These are phyloP conservation scores for Eucalyptus victrix DNA, from an alignment of 345 rosid species.

Conservation along the genomic window DNA sequence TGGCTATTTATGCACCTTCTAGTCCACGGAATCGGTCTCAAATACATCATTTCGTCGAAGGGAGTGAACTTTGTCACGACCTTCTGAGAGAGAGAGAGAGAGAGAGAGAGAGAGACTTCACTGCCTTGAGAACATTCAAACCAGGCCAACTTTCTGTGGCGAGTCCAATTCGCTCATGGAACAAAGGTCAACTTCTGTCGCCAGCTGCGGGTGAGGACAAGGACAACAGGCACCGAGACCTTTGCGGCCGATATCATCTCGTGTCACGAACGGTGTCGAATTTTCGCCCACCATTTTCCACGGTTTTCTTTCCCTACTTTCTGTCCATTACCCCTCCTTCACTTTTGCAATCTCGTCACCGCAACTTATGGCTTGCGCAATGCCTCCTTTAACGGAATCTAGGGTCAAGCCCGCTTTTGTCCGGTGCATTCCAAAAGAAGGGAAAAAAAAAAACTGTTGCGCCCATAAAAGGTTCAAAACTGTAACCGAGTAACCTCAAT, in stretches of 20 bases:
- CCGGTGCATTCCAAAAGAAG: neutral
- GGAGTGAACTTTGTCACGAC: neutral
- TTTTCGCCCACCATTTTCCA: neutral
- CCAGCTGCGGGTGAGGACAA: neutral
- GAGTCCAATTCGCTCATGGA: neutral
- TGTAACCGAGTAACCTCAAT: neutral
- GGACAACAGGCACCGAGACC: neutral
- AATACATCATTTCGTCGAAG: neutral
- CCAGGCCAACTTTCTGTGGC: neutral
- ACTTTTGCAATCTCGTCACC: neutral
- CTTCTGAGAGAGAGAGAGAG: neutral
- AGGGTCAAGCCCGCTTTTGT: neutral
- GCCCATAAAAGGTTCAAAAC: neutral
- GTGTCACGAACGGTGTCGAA: neutral
- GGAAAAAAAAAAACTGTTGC: rapidly evolving
- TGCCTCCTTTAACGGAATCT: neutral
- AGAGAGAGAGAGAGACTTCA: neutral
- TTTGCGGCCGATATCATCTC: neutral
- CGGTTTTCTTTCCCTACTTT: neutral
- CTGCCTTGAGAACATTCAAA: neutral
- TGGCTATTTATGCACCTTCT: neutral
- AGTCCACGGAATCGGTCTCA: neutral
- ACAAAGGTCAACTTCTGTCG: neutral
- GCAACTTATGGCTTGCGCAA: neutral
- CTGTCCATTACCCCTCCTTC: neutral